Base-by-base conservation (phyloP, 2,329 filamentous ascomycete genomes). In the Verticillium longisporum region DNA sequence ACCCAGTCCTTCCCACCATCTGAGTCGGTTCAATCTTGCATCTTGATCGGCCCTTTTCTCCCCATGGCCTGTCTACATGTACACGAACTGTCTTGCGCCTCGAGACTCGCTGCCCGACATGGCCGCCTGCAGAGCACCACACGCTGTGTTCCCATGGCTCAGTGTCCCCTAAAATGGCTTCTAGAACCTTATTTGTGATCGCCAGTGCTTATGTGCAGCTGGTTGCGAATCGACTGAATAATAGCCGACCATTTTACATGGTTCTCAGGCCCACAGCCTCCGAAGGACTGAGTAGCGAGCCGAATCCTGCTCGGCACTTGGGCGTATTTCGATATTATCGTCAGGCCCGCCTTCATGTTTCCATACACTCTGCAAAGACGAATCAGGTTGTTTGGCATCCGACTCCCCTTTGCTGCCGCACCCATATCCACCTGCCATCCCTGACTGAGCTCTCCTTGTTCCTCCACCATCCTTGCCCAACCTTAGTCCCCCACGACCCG, bases 11-110 rank as follows among this genome's bases (percentile, higher is more conserved):
- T 50, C 45, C n/a, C 7, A 50, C 45, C 45, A n/a, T 50, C 45
- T 50, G 45, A 50, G 45, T 41, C 37, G 36, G 31, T 54, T 33
- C 18, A 36, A 55, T 21, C 33, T 55, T 55, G 58, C 41, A 59
- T 45, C 32, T 21, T 31, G 37, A 58, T 58, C 56, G 56, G 56
- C 56, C 56, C 56, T 58, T 58, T 57, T 57, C 18, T 41, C 18
- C 7, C 36, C 56, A 57, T 21, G n/a, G 55, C 21, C 21, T 13
- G 11, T 26, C n/a, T 21, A 26, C 45, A 21, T 7, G 45, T 21
- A 26, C 45, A 21, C n/a, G 45, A 50, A 4, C 45, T 18, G 9
- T 10, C 18, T 21, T 6, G 6, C 45, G 45, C 45, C 45, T 18
- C 21, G 9, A 21, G 45, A 26, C 45, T 50, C 18, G 45, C 45